Evolutionary conservation across 192 early-diverging fungal genomes (phyloP).

Genomic region (Geranomyces variabilis): DNA sequence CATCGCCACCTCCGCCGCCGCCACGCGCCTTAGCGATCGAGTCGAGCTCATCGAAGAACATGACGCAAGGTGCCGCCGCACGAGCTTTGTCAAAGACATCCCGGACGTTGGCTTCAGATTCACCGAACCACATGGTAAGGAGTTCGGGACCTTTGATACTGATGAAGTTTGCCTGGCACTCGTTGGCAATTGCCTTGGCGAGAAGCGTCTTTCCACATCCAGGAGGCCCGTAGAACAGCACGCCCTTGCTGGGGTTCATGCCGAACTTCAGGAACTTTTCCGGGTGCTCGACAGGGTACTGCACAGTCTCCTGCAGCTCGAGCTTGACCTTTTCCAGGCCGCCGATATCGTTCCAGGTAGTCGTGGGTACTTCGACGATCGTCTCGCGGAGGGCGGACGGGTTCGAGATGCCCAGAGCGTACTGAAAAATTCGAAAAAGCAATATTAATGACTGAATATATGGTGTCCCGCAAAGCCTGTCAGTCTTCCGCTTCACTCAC

Average conservation of each 20-base stretch:
- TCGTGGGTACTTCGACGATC: constrained; percentile 94
- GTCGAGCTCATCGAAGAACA: constrained; percentile 99
- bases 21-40: constrained; percentile 93
- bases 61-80: constrained; percentile 96
- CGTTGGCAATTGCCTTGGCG: constrained; percentile 99
- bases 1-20: constrained; percentile 77
- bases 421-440: constrained; percentile 48
- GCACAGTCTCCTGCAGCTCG: constrained; percentile 97
- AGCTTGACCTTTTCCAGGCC: constrained; percentile 97
- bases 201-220: constrained; percentile 98
- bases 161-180: constrained; percentile 99
- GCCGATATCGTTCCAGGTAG: constrained; percentile 96
- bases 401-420: constrained; percentile 91
- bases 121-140: constrained; percentile 99
- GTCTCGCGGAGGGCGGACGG: constrained; percentile 99
- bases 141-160: constrained; percentile 98
- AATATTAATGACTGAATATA: no score
- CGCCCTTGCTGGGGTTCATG: constrained; percentile 95
- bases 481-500: constrained; percentile 30
- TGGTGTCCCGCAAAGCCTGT: no score
- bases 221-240: constrained; percentile 98
- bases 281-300: constrained; percentile 98
- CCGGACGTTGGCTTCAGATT: constrained; percentile 98
- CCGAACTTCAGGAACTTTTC: constrained; percentile 99
- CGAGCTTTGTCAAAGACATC: constrained; percentile 99